phyloP scores from a whole-genome alignment of 1,139 yeast genomes.

The Pneumocystis jirovecii region DNA sequence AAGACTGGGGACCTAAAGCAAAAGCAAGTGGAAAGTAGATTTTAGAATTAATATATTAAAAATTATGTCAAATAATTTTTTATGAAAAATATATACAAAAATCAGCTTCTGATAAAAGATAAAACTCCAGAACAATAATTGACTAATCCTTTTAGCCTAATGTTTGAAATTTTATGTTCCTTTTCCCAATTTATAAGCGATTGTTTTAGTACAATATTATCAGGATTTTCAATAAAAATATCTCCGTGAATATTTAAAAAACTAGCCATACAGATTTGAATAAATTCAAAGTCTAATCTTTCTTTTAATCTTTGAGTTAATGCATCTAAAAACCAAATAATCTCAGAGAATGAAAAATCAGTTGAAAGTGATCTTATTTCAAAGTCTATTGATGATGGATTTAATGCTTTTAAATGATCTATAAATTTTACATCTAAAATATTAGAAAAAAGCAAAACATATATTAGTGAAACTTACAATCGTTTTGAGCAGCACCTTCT shows the following conservation, averaged over 20 bases:
- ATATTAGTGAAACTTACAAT: slow-evolving; percentile 22
- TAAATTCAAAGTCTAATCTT: slow-evolving; percentile 53
- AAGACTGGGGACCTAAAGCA: slow-evolving; percentile 93
- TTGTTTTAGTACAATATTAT: slow-evolving; percentile 14
- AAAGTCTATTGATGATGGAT: slow-evolving; percentile 71
- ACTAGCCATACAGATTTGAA: slow-evolving; percentile 65
- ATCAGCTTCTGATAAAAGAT: slow-evolving; percentile 34
- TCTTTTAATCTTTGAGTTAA: slow-evolving; percentile 41
- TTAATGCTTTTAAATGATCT: slow-evolving; percentile 38
- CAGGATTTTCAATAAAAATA: slow-evolving; percentile 33
- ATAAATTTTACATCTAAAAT: slow-evolving; percentile 31
- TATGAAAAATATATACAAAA: background rate
- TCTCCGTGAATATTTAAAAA: slow-evolving; percentile 73
- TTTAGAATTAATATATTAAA: background rate
- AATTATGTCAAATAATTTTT: background rate
- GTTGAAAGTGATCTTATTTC: slow-evolving; percentile 71
- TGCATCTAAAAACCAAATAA: slow-evolving; percentile 50
- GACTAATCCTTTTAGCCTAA: slow-evolving; percentile 48
- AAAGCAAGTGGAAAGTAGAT: slow-evolving; percentile 17
- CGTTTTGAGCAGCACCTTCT: slow-evolving; percentile 29
- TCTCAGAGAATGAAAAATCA: slow-evolving; percentile 46
- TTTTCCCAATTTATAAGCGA: slow-evolving; percentile 39
- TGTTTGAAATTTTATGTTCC: slow-evolving; percentile 31
- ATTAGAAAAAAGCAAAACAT: background rate
- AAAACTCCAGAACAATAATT: slow-evolving; percentile 79